Evolutionary conservation across 1,284 basidiomycete species (phyloP).

Genomic region (Apiotrichum porosum): DNA sequence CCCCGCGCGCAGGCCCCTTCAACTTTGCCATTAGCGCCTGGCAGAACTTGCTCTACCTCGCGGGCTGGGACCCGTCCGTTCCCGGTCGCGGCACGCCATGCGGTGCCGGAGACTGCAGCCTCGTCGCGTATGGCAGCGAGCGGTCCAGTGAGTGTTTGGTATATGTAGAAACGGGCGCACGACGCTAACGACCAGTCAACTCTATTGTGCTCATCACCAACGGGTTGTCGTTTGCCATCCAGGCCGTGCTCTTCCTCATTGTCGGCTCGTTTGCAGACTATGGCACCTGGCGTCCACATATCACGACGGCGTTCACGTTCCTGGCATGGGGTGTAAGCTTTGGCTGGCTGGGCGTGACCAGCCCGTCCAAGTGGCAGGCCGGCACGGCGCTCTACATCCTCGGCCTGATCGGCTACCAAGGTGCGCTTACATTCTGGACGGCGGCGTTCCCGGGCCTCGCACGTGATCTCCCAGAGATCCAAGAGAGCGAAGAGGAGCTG

Average conservation of each 20-base stretch:
- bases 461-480: conserved; percentile 20
- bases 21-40: conserved; percentile 45
- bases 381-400: conserved; percentile 24
- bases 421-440: conserved; percentile 42
- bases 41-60: conserved; percentile 40
- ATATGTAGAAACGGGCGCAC: too few species aligned
- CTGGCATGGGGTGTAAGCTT: conserved; percentile 71
- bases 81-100: conserved; percentile 29
- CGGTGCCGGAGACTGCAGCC: conserved; percentile 28
- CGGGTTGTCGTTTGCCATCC: conserved; percentile 23
- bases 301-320: conserved; percentile 61
- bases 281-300: conserved; percentile 24
- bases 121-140: conserved; percentile 31
- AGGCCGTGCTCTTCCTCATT: conserved; percentile 18
- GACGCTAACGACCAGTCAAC: conserved; percentile 13
- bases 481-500: conserved; percentile 19
- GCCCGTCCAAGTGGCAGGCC: conserved; percentile 20
- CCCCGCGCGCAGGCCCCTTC: conserved; percentile 43
- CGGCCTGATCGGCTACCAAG: conserved; percentile 67
- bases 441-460: conserved; percentile 25
- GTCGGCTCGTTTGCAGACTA: conserved; percentile 25
- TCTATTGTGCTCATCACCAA: conserved; percentile 24
- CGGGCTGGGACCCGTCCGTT: conserved; percentile 41
- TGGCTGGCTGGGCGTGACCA: conserved; percentile 48
- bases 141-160: conserved; percentile 29